These are phyloP conservation scores for Colletotrichum sp. DNA, from an alignment of 2,329 filamentous ascomycete species.

Conservation along the genomic window DNA sequence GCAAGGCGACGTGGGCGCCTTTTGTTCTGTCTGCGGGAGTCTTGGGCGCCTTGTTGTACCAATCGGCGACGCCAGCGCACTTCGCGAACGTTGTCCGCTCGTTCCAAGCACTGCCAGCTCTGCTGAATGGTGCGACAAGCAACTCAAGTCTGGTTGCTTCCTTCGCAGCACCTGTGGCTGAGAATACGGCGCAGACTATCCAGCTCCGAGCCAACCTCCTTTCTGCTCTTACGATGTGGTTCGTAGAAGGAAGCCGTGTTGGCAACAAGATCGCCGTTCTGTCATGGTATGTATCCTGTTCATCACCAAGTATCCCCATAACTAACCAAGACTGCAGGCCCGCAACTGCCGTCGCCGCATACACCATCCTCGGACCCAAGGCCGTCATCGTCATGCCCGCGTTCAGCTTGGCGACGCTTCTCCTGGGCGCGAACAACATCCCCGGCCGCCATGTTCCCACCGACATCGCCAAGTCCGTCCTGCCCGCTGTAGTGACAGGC, in stretches of 20 bases:
- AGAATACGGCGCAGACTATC: neutral
- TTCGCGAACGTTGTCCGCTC: neutral
- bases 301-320: neutral
- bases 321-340: neutral
- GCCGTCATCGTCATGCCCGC: neutral
- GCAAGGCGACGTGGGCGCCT: neutral
- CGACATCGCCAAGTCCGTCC: neutral
- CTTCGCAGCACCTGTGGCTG: neutral
- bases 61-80: neutral
- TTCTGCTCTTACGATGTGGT: neutral
- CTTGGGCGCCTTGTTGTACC: neutral
- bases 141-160: neutral
- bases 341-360: neutral
- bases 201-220: neutral
- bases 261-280: neutral
- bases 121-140: neutral
- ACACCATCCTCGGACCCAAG: neutral
- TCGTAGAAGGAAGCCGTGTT: neutral
- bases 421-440: neutral
- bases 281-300: neutral
- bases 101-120: neutral
- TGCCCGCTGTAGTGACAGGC: neutral
- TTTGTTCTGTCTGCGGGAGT: neutral
- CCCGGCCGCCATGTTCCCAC: neutral
- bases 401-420: neutral